Base-by-base conservation (phyloP, 1,284 basidiomycete species). In the Cerioporus squamosus region DNA sequence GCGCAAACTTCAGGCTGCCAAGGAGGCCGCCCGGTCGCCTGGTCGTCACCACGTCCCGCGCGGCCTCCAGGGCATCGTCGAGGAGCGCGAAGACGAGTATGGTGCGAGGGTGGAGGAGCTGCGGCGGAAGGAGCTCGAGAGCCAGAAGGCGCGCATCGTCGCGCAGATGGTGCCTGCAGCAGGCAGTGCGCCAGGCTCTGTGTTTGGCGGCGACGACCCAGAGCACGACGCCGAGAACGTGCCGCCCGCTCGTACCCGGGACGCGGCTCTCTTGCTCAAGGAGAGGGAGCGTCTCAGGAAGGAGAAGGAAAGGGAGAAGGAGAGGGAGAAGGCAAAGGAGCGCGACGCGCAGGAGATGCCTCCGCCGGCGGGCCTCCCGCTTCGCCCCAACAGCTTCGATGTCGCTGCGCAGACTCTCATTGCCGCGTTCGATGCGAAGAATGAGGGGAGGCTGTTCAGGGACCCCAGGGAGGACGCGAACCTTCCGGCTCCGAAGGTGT, bases 71-170 rank as follows among this genome's bases (percentile, higher is more conserved):
- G 76, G 79, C 42, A 81, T 84, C 55, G 75, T 74, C 18, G 81
- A 85, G 68, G 85, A 85, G 51, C 77, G 78, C 18, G 77, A 77
- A 46, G 74, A 76, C 39, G 77, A 74, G 17, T 66, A n/a, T 62
- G 68, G 20, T 68, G 72, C 23, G 49, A 60, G 46, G 60, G 67
- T 68, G 60, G 77, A 81, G 65, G 76, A 82, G 62, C 69, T 79
- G 49, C 75, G 84, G 65, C 83, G 80, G 75, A 90, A 90, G 73
- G 90, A 91, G 72, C 76, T 95, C 23, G 91, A 93, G 70, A 84
- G 85, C 15, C 93, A 95, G 75, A 95, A 95, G 76, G 91, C 91
- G 38, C 80, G 93, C 53, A 95, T 95, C 60, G 93, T 95, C 1
- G 91, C 91, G 39, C 91, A 95, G 77, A 95, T 95, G 93, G 90